phyloP scores from a whole-genome alignment of 768 basidiomycete genomes.

The Gelatoporia subvermispora region DNA sequence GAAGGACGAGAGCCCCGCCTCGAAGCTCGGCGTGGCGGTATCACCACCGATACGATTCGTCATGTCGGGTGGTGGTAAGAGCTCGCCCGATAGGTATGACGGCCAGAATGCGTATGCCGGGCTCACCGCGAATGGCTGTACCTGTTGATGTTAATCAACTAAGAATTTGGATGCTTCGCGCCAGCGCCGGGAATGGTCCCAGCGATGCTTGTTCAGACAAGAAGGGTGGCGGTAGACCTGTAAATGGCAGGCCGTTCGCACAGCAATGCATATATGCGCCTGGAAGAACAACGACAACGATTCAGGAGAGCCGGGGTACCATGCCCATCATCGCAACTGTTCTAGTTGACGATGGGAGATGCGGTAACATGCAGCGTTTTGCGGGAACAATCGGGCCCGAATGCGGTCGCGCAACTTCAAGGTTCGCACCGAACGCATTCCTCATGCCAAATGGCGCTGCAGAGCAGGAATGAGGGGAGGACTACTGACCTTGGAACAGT shows the following conservation, averaged over 20 bases:
- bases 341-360: too few relatives aligned
- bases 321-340: background rate
- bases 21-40: background rate
- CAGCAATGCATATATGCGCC: too few relatives aligned
- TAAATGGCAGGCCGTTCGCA: background rate
- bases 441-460: too few relatives aligned
- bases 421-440: too few relatives aligned
- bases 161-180: conserved; percentile 86
- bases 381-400: too few relatives aligned
- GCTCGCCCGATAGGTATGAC: conserved; percentile 69
- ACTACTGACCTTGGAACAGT: conserved; percentile 71
- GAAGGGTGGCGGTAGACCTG: conserved; percentile 89
- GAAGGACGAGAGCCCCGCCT: conserved; percentile 7
- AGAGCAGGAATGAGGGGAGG: too few relatives aligned
- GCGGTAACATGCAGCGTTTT: too few relatives aligned
- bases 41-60: conserved; percentile 10
- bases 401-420: too few relatives aligned
- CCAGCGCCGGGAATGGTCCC: conserved; percentile 99
- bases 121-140: conserved; percentile 86
- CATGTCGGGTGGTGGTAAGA: conserved; percentile 46
- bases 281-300: background rate
- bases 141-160: conserved; percentile 94
- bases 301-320: background rate
- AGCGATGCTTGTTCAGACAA: conserved; percentile 94
- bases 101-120: too few relatives aligned